Evolutionary conservation across 768 basidiomycete genomes (phyloP), one percentile per base, ranked within the genome.

Genomic region (Chalciporus chontae): DNA sequence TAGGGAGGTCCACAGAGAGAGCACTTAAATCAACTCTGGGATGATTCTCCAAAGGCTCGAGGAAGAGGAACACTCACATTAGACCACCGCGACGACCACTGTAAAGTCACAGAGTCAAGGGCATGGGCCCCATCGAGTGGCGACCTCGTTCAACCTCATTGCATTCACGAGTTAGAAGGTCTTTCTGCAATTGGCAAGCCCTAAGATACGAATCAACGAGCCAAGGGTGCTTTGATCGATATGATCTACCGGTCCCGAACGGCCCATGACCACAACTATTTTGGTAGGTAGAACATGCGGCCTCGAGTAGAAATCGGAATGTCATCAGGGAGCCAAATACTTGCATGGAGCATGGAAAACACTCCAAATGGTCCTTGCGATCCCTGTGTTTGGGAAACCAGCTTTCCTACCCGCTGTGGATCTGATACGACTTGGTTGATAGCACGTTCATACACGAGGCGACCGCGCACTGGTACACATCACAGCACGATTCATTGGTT

Each of bases 161-260:
- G 61, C 48, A n/a, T 52, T 48, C 62, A 46, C 50, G 54, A 53
- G 50, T 39, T 32, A 3, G 48, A 46, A 14, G 31, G 53, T 45
- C 38, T 19, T 62, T 56, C 60, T 61, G 32, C 52, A 63, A 60
- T 53, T 63, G 54, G 60, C 13, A 61, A 52, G 45, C 32, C 32
- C 15, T 48, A 27, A 42, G 49, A 56, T 56, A 36, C 50, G 41
- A 38, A 46, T 43, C 40, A 34, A 32, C 31, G 18, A 15, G 18
- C n/a, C 34, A 17, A 29, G 26, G 27, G 43, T 36, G 7, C 27
- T 31, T 31, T 52, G 47, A 62, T 60, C 43, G 61, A 60, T 61
- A 50, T 46, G 46, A 52, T 57, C 47, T 52, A 4, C 44, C 39
- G 13, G 48, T 38, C 40, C 19, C 46, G 49, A 36, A 14, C 40